Evolutionary conservation across 208 protist species (phyloP).

Genomic region (Borovskyia barvae): DNA sequence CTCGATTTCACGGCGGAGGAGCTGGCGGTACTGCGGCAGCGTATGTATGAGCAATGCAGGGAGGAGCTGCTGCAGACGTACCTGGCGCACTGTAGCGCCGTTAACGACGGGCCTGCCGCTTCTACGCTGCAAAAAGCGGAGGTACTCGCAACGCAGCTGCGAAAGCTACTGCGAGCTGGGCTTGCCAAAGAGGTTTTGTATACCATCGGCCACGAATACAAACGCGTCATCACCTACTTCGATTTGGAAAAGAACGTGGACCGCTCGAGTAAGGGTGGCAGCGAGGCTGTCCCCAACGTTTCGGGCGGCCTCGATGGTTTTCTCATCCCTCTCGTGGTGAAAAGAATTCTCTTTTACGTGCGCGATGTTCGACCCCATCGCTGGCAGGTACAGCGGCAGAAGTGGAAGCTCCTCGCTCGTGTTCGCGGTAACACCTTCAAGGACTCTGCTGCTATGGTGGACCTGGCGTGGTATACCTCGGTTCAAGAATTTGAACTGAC

Average conservation of each 20-base stretch:
- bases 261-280: too few species aligned
- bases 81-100: constrained; percentile 32
- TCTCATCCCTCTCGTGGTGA: too few species aligned
- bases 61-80: constrained; percentile 68
- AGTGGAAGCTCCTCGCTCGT: constrained; percentile 36
- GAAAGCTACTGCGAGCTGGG: constrained; percentile 49
- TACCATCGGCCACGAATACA: constrained; percentile 69
- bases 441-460: constrained; percentile 72
- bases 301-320: too few species aligned
- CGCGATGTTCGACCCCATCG: constrained; percentile 42
- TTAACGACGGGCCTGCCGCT: constrained; percentile 4
- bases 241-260: too few species aligned
- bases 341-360: too few species aligned
- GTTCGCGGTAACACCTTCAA: constrained; percentile 73
- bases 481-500: constrained; percentile 69
- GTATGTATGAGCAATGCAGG: constrained; percentile 58
- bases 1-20: constrained; percentile 79
- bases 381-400: constrained; percentile 22
- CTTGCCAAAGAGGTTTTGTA: constrained; percentile 79
- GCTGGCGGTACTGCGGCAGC: constrained; percentile 54
- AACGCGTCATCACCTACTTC: constrained; percentile 52
- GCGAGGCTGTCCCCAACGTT: too few species aligned
- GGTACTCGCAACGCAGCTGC: constrained; percentile 32
- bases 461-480: constrained; percentile 75
- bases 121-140: too few species aligned